Base-by-base conservation (phyloP, 306 rosid genomes). In the Quercus alba region DNA sequence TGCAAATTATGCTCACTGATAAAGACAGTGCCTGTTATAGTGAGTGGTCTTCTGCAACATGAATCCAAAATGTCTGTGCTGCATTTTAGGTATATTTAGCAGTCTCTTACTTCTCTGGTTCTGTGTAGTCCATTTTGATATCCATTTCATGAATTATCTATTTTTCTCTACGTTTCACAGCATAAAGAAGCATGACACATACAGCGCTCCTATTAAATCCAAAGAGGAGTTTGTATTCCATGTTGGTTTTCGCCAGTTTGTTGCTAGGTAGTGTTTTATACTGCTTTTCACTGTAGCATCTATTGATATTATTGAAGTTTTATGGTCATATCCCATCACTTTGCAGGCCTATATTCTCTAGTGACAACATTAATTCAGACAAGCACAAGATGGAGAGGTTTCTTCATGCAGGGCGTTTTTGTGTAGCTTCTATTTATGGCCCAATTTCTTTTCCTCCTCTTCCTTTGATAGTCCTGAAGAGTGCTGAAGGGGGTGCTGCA, bases 361-460 rank as follows among this genome's bases (percentile, higher is more conserved):
- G 88, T 56, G 97, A 95, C 80, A 88, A 81, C 87, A 89, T 91
- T 58, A 91, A 87, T 78, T 88, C 97, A 1, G 89, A 95, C 88
- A 95, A 95, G 93, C 90, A 88, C 91, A 95, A 95, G 85, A 89
- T 95, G 99, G 99, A 95, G 88, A 92, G 98, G 84, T 95, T 95
- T 89, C 99, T 95, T 80, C 99, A 91, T 90, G 83, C 89, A 30
- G 99, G 99, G 61, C 89, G 91, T 25, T 95, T 93, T 82, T 89
- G 93, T 49, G 84, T 93, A 28, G 99, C 98, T 19, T 93, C 99
- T 57, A 81, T 93, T 68, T 95, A 86, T 82, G 99, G 97, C 64
- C 98, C 99, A 51, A 85, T 95, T 80, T 90, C 98, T 19, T 93
- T 95, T 81, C 96, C 97, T 66, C 88, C 93, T 26, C 93, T 91